A percentile compares a stretch with the other conserved stretches of the same genome.
phyloP scores from a whole-genome alignment of 1,139 yeast genomes.

The Hyphopichia pseudoburtonii region DNA sequence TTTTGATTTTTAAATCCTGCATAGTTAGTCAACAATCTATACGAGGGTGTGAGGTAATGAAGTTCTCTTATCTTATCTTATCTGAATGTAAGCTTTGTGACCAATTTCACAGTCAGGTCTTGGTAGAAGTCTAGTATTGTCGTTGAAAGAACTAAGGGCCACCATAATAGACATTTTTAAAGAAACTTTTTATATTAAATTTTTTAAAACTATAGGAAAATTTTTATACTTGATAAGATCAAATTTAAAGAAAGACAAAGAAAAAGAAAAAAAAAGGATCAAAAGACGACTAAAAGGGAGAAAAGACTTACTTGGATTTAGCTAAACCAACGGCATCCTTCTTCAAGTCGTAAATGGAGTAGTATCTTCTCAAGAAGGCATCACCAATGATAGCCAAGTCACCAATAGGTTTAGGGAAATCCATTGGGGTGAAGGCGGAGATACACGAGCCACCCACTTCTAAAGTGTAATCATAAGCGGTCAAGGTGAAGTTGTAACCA shows the following conservation, averaged over 20 bases:
- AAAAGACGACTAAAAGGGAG: not conserved
- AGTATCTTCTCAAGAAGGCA: constrained; percentile 92
- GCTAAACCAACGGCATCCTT: constrained; percentile 95
- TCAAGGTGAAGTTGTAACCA: constrained; percentile 87
- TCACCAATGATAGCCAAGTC: constrained; percentile 96
- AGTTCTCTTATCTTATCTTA: too few species aligned
- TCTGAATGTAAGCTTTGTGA: too few species aligned
- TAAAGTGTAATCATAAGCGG: constrained; percentile 86
- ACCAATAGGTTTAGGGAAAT: constrained; percentile 95
- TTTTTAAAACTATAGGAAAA: too few species aligned
- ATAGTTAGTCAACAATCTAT: too few species aligned
- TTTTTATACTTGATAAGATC: too few species aligned
- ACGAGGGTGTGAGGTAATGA: too few species aligned
- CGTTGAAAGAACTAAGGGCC: too few species aligned
- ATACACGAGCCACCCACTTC: constrained; percentile 94
- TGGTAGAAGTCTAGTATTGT: too few species aligned
- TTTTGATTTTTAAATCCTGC: too few species aligned
- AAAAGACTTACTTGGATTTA: constrained; percentile 44
- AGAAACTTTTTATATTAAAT: too few species aligned
- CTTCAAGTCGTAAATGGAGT: constrained; percentile 89
- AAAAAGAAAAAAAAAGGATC: not conserved
- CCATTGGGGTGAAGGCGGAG: constrained; percentile 95
- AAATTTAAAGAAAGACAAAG: not conserved
- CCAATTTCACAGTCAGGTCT: too few species aligned
- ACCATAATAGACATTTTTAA: too few species aligned